These are phyloP conservation scores for Colletotrichum navitas DNA, from an alignment of 2,329 filamentous ascomycete species.

Conservation along the genomic window DNA sequence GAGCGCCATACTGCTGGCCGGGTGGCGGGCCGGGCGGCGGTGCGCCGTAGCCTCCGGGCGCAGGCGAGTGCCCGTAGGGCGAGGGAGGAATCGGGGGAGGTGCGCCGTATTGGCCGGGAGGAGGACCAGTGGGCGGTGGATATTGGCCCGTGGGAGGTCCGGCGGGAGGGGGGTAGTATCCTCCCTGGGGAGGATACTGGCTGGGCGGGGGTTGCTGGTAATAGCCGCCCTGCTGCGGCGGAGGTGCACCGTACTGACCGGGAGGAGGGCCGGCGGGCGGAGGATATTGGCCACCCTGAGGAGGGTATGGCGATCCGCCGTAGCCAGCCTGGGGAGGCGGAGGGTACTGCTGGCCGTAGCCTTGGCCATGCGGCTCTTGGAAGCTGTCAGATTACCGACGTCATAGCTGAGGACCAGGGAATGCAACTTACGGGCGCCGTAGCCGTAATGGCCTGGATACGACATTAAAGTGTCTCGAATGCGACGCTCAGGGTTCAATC, in stretches of 20 bases:
- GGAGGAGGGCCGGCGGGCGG: slow-evolving; percentile 50
- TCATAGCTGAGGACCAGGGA: background rate
- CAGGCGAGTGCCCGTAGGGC: slow-evolving; percentile 49
- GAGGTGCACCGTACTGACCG: slow-evolving; percentile 56
- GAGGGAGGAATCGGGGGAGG: slow-evolving; percentile 49
- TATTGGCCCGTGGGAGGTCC: slow-evolving; percentile 49
- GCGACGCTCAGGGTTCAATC: slow-evolving; percentile 25
- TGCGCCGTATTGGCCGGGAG: slow-evolving; percentile 53
- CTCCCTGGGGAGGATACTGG: slow-evolving; percentile 52
- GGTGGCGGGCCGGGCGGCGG: slow-evolving; percentile 43
- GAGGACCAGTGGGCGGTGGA: slow-evolving; percentile 53
- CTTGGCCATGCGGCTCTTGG: slow-evolving; percentile 48
- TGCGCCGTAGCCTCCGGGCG: slow-evolving; percentile 46
- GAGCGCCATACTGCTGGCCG: slow-evolving; percentile 53
- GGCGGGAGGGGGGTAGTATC: slow-evolving; percentile 51
- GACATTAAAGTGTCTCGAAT: slow-evolving; percentile 47
- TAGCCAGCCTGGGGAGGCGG: slow-evolving; percentile 50
- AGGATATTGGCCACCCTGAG: slow-evolving; percentile 53
- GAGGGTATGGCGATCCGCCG: slow-evolving; percentile 46
- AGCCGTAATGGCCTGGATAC: slow-evolving; percentile 52
- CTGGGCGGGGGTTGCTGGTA: slow-evolving; percentile 53
- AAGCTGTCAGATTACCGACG: background rate
- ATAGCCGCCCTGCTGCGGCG: slow-evolving; percentile 52
- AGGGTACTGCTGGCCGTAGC: slow-evolving; percentile 55
- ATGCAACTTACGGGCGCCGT: slow-evolving; percentile 50